Evolutionary conservation across 495 filamentous ascomycete genomes (phyloP).

Genomic region (Penicillium egyptiacum): DNA sequence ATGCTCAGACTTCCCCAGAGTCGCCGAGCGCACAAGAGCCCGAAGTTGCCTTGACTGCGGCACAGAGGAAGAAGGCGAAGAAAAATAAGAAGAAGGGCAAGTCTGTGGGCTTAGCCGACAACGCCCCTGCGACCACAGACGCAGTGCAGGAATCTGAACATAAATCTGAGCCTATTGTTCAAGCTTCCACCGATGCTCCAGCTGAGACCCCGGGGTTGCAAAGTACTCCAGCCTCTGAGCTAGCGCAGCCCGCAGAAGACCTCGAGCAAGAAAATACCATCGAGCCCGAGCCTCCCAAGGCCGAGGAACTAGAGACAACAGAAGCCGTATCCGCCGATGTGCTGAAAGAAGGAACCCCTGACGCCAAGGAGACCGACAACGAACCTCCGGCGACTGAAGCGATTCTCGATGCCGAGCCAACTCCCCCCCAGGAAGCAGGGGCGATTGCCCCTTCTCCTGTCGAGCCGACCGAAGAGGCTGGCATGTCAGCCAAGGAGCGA

Average conservation of each 20-base stretch:
- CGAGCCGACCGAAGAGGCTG: constrained; percentile 28
- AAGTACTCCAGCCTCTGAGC: neutral
- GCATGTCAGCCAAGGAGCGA: constrained; percentile 41
- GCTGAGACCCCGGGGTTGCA: constrained; percentile 1
- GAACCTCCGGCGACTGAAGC: constrained; percentile 10
- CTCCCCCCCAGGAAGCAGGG: constrained; percentile 13
- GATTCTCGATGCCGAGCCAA: constrained; percentile 13
- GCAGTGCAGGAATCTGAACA: constrained; percentile 8
- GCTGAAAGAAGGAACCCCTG: constrained; percentile 11
- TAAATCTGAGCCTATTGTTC: neutral
- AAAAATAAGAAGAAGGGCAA: constrained; percentile 50
- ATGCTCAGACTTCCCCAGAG: constrained; percentile 11
- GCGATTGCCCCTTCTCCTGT: constrained; percentile 14
- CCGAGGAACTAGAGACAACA: constrained; percentile 10
- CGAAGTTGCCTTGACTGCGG: constrained; percentile 22
- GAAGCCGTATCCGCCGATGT: constrained; percentile 2
- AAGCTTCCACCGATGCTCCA: neutral
- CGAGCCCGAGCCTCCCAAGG: constrained; percentile 7
- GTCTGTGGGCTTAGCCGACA: constrained; percentile 25
- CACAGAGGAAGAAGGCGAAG: constrained; percentile 28
- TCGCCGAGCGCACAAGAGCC: constrained; percentile 8
- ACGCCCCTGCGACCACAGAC: constrained; percentile 14
- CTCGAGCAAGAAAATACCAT: neutral
- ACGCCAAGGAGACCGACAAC: constrained; percentile 8
- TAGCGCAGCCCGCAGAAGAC: neutral